phyloP scores from a whole-genome alignment of 1,284 basidiomycete species.

The Chondrostereum purpureum region DNA sequence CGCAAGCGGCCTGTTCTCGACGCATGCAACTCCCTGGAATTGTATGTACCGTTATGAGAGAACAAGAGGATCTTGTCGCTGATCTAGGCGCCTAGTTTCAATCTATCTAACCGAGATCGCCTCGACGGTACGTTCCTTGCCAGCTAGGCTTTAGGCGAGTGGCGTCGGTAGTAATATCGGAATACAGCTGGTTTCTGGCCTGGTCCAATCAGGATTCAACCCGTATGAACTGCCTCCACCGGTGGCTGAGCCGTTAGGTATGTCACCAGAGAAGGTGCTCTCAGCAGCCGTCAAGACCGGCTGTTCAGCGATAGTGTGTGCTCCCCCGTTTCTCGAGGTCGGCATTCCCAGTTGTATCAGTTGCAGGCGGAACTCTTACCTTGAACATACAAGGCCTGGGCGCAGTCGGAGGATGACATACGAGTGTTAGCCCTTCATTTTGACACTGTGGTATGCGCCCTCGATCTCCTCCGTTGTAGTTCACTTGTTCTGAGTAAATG shows the following conservation, averaged over 20 bases:
- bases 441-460: too few relatives aligned
- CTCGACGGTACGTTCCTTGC: not conserved
- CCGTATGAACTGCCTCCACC: too few relatives aligned
- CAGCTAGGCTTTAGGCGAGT: too few relatives aligned
- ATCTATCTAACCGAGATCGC: not conserved
- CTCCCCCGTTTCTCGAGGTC: slow-evolving; percentile 10
- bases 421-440: too few relatives aligned
- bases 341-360: not conserved
- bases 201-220: slow-evolving; percentile 7
- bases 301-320: slow-evolving; percentile 8
- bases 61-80: not conserved
- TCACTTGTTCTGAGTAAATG: too few relatives aligned
- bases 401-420: too few relatives aligned
- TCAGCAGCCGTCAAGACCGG: slow-evolving; percentile 4
- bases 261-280: slow-evolving; percentile 6
- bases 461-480: too few relatives aligned
- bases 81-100: not conserved
- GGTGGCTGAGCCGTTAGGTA: slow-evolving; percentile 4
- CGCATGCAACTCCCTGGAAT: slow-evolving; percentile 5
- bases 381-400: too few relatives aligned
- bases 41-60: too few relatives aligned
- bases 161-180: too few relatives aligned
- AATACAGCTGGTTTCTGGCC: slow-evolving; percentile 7
- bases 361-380: too few relatives aligned
- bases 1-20: slow-evolving; percentile 4